These are phyloP conservation scores for Metrosideros polymorpha DNA, from an alignment of 441 rosid genomes.

Conservation along the genomic window DNA sequence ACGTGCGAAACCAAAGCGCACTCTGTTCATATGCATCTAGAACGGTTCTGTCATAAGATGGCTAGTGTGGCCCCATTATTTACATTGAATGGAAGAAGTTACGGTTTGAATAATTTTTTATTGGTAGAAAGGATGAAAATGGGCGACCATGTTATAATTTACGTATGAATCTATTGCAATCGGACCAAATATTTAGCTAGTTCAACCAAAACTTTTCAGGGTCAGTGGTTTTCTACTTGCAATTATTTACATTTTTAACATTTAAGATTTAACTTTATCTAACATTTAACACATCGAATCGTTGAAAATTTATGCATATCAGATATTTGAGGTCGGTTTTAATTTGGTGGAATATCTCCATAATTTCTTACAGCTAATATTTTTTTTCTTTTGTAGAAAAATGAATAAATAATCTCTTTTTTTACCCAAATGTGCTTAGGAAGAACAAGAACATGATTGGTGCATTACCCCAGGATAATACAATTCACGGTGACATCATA, in stretches of 20 bases:
- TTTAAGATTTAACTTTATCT: not conserved
- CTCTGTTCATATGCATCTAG: not conserved
- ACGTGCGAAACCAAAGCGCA: not conserved
- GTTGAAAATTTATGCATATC: not conserved
- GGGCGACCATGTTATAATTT: too few species aligned
- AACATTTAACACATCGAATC: not conserved
- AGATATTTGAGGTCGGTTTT: not conserved
- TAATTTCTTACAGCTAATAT: not conserved
- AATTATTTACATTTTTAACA: not conserved
- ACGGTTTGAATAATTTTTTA: not conserved
- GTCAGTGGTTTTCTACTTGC: not conserved
- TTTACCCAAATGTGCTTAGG: too few species aligned
- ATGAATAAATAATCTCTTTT: not conserved
- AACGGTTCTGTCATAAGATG: not conserved
- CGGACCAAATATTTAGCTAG: not conserved
- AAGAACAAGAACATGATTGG: too few species aligned
- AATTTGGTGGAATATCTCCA: not conserved
- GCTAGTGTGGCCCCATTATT: not conserved
- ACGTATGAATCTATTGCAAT: not conserved
- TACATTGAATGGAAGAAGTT: not conserved
- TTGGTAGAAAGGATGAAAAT: not conserved
- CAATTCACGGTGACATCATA: too few species aligned
- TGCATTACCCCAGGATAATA: too few species aligned
- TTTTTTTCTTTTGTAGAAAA: too few species aligned
- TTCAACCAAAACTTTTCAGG: not conserved